Base-by-base conservation (phyloP, 2,329 filamentous ascomycete genomes). In the Paramyrothecium sp. region DNA sequence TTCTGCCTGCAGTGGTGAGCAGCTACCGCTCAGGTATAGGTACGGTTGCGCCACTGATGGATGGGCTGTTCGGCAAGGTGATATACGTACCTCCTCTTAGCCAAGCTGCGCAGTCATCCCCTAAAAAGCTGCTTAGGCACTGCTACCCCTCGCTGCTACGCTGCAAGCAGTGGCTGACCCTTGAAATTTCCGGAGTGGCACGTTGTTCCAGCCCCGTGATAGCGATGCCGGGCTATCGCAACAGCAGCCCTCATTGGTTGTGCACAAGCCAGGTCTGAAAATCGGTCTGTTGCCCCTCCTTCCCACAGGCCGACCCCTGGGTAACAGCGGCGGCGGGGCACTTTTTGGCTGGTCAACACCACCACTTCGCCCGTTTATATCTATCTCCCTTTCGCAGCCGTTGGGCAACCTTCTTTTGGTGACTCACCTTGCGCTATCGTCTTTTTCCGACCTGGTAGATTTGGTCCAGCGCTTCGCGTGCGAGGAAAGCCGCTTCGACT, bases 271-370 rank as follows among this genome's bases (percentile, higher is more conserved):
- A 60, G 64, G 62, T 62, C 58, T 64, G 62, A 64, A 66, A 61
- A 64, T 67, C 64, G 60, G 57, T 58, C 58, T 59, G 63, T 56
- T 50, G 66, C 65, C 64, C 65, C 64, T 67, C 64, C 59, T 65
- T 61, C 59, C 17, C 57, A 49, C 61, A 56, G 53, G 55, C 5
- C 26, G 58, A 59, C 58, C 60, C 59, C 58, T 53, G 60, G 52
- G 60, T 53, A 53, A 34, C 56, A 57, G 66, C 59, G 66, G 65
- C 65, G 66, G 66, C 65, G 66, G 66, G 66, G 66, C 66, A 68
- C 16, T 34, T 51, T 33, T 55, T 61, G 59, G 63, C 65, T 61
- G 64, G 56, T 21, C 30, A 33, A 33, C 49, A 30, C 4, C 26
- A 30, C 26, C 26, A 44, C n/a, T 44, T 19, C n/a, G 38, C 38